These are phyloP conservation scores for Claviceps humidiphila DNA, from an alignment of 2,329 filamentous ascomycete genomes.

Conservation along the genomic window DNA sequence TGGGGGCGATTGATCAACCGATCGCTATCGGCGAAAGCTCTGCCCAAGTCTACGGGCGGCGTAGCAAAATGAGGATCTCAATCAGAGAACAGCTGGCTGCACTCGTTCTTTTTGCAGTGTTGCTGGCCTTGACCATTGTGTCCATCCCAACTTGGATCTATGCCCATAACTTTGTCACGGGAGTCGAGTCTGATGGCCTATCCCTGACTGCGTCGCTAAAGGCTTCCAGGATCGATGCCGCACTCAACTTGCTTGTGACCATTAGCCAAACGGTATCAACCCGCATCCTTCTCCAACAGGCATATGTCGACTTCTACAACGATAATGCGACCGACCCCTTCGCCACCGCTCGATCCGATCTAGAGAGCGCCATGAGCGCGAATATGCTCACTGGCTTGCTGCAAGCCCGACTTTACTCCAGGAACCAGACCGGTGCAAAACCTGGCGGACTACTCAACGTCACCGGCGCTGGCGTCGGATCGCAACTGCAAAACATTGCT, in stretches of 20 bases:
- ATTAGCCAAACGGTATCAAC: constrained; percentile 61
- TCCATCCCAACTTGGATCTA: constrained; percentile 61
- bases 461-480: constrained; percentile 33
- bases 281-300: constrained; percentile 43
- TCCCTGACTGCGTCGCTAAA: constrained; percentile 75
- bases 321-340: constrained; percentile 42
- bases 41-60: not conserved
- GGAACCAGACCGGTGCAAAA: constrained; percentile 42
- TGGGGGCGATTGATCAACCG: not conserved
- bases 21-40: not conserved
- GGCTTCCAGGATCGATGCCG: constrained; percentile 65
- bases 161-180: constrained; percentile 39
- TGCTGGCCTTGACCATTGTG: constrained; percentile 64
- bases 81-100: constrained; percentile 78
- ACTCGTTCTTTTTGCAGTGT: constrained; percentile 62
- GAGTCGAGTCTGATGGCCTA: constrained; percentile 47
- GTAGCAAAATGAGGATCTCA: constrained; percentile 58
- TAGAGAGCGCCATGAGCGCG: constrained; percentile 55
- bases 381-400: constrained; percentile 45
- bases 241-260: constrained; percentile 66
- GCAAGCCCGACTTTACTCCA: constrained; percentile 62
- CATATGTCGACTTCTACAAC: constrained; percentile 44
- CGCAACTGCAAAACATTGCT: constrained; percentile 29
- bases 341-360: constrained; percentile 45
- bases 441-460: constrained; percentile 48